Conservation (phyloP, 2,329 filamentous ascomycete species). For the Penicillium sp. region DNA sequence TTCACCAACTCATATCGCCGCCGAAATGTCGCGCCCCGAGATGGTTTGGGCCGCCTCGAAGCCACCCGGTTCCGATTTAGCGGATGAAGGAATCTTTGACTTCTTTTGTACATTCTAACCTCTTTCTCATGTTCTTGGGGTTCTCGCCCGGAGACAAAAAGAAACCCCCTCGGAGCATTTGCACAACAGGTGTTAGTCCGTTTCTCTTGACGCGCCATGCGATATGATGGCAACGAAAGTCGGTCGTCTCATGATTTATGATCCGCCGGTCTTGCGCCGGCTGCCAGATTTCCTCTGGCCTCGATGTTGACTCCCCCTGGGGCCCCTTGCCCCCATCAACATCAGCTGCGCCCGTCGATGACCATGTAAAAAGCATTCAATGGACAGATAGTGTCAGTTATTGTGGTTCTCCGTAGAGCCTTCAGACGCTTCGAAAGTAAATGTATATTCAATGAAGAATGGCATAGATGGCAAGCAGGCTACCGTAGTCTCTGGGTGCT, state of each 20-base stretch:
- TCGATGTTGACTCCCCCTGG: not conserved
- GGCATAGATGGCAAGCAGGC: too few species aligned
- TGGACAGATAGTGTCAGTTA: constrained; percentile 4
- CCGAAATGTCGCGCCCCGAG: constrained; percentile 88
- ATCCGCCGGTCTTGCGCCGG: constrained; percentile 12
- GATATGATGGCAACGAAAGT: constrained; percentile 17
- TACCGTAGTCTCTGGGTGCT: too few species aligned
- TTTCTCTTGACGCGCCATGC: constrained; percentile 18
- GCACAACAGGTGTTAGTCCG: constrained; percentile 21
- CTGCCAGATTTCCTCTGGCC: constrained; percentile 5
- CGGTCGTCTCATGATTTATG: constrained; percentile 21
- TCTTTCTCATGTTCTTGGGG: constrained; percentile 2
- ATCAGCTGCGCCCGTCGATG: constrained; percentile 6
- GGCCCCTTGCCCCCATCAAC: not conserved
- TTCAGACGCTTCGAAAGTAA: not conserved
- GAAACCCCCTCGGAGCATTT: constrained; percentile 17
- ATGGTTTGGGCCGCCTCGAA: constrained; percentile 81
- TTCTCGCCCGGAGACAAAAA: constrained; percentile 9
- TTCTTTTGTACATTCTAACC: constrained; percentile 13
- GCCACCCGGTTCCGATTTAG: constrained; percentile 79
- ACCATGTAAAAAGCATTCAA: constrained; percentile 10
- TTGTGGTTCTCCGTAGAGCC: not conserved
- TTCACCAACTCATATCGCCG: constrained; percentile 93
- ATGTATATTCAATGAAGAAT: not conserved
- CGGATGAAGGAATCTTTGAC: constrained; percentile 36